These are phyloP conservation scores for Calophaca sinica DNA, from an alignment of 306 rosid species.

Conservation along the genomic window DNA sequence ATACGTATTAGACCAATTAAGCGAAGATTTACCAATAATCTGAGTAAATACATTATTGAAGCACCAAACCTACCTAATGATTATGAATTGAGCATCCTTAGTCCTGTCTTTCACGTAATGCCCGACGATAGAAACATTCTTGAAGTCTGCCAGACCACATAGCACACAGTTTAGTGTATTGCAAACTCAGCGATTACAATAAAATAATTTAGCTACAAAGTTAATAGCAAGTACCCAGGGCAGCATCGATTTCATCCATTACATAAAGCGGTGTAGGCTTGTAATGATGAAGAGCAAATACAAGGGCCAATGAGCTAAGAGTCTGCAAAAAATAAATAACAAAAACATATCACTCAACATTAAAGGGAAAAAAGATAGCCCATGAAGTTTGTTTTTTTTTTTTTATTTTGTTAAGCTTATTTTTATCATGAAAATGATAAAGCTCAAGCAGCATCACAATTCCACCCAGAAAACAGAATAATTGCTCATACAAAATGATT, in stretches of 20 bases:
- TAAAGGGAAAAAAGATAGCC: neutral
- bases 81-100: conserved; percentile 88
- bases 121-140: conserved; percentile 92
- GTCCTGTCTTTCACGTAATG: conserved; percentile 96
- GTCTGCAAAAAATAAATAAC: conserved; percentile 68
- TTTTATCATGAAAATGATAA: neutral
- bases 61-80: conserved; percentile 72
- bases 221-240: conserved; percentile 63
- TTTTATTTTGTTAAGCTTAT: neutral
- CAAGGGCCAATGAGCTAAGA: conserved; percentile 96
- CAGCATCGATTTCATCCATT: conserved; percentile 99
- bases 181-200: conserved; percentile 10
- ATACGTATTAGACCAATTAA: conserved; percentile 7
- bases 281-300: conserved; percentile 97
- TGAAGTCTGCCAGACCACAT: conserved; percentile 71
- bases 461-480: conserved; percentile 16
- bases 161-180: conserved; percentile 38
- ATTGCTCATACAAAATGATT: conserved; percentile 8
- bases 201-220: neutral
- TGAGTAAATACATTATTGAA: neutral
- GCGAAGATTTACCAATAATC: neutral
- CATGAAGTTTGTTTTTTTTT: neutral
- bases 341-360: conserved; percentile 21
- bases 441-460: neutral
- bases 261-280: conserved; percentile 98